These are phyloP conservation scores for Cantharellus cinnabarinus DNA, from an alignment of 768 basidiomycete genomes.

Conservation along the genomic window DNA sequence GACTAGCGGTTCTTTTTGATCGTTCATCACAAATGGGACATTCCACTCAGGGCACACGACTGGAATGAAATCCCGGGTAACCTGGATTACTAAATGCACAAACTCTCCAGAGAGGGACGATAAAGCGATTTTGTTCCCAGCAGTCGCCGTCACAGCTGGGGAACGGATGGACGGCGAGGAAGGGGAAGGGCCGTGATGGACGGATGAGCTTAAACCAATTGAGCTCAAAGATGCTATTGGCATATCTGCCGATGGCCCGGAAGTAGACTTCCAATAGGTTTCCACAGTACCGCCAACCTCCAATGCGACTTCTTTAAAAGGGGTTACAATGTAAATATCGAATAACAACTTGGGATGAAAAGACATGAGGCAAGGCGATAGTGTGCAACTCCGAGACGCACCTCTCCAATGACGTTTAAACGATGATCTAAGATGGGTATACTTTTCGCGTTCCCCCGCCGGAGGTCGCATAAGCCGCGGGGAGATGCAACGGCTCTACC, in stretches of 20 bases:
- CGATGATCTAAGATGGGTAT: slow-evolving; percentile 83
- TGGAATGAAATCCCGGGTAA: slow-evolving; percentile 80
- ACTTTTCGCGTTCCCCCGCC: slow-evolving; percentile 12
- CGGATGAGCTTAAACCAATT: background rate
- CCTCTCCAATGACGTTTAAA: slow-evolving; percentile 86
- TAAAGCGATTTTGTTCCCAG: slow-evolving; percentile 40
- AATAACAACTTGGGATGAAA: slow-evolving; percentile 46
- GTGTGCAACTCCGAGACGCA: slow-evolving; percentile 16
- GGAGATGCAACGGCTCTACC: slow-evolving; percentile 80
- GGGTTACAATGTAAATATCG: slow-evolving; percentile 66
- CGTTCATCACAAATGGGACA: slow-evolving; percentile 38
- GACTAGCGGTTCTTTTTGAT: slow-evolving; percentile 15
- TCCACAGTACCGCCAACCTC: slow-evolving; percentile 90
- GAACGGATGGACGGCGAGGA: background rate
- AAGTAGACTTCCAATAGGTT: slow-evolving; percentile 95
- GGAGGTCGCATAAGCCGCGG: slow-evolving; percentile 39
- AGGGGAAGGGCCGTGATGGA: background rate
- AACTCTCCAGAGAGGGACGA: slow-evolving; percentile 84
- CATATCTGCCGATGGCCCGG: slow-evolving; percentile 17
- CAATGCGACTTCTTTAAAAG: slow-evolving; percentile 80
- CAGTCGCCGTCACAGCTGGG: background rate
- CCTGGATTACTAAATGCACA: slow-evolving; percentile 69
- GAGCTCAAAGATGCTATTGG: background rate
- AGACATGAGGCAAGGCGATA: background rate
- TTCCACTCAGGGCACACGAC: slow-evolving; percentile 62